Base-by-base conservation (phyloP, 2,329 filamentous ascomycete genomes). In the Calonectria leucothoes region DNA sequence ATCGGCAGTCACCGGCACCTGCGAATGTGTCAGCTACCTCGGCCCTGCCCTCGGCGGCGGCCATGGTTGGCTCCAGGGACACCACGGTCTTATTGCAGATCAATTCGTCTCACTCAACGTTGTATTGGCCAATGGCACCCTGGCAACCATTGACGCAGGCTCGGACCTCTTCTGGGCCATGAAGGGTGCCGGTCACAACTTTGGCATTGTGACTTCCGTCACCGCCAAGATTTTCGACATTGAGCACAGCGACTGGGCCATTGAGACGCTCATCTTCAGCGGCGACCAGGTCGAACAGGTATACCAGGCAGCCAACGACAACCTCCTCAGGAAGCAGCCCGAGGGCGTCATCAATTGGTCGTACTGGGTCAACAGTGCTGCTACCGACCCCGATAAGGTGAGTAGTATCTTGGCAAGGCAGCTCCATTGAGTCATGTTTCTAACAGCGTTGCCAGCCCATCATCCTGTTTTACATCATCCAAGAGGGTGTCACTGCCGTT, bases 211-310 rank as follows among this genome's bases (percentile, higher is more conserved):
- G 4, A 82, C 81, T 6, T 78, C 75, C 0, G 65, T 75, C 15
- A 76, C 73, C 11, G 76, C 85, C 64, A 84, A 84, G 69, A 79
- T 85, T 3, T 82, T 80, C 17, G 77, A 80, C 2, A 77, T 79
- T 11, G 66, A 80, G 71, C 72, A 79, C 29, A 73, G 35, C 6
- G 71, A 80, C 45, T 80, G 78, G 78, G 78, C 78, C 3, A 78
- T 80, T 11, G 77, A 85, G 71, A 87, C 82, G 0, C 81, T 89
- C 39, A 82, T 85, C 27, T 90, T 87, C 74, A 85, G 82, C 6
- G 86, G 87, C 0, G 87, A 89, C 37, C 86, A 90, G 69, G 85
- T 90, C 10, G 87, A 88, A 73, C 81, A 80, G 6, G 80, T 90
- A 10, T 91, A 88, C 74, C 76, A 84, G 8, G 82, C 84, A 3